Evolutionary conservation across 2,329 filamentous ascomycete species (phyloP).

Genomic region (Ophiognomonia clavigignenti-juglandacearum): DNA sequence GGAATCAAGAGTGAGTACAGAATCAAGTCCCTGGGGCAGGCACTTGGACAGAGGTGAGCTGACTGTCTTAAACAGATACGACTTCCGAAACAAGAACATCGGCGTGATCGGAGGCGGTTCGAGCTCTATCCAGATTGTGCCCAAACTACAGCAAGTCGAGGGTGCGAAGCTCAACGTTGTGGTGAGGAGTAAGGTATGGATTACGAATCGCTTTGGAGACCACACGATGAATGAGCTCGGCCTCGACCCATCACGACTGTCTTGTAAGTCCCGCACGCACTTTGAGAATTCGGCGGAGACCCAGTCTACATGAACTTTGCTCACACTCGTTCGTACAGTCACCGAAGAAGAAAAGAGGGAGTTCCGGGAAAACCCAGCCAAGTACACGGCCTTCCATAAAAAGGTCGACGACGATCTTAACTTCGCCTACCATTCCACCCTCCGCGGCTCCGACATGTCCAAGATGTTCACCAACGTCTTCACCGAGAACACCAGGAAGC

Average conservation of each 20-base stretch:
- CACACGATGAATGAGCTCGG: slow-evolving; percentile 1
- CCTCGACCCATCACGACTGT: not conserved
- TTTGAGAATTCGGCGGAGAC: not conserved
- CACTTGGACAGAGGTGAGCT: too few species aligned
- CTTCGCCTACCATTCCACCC: slow-evolving; percentile 9
- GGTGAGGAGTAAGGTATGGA: not conserved
- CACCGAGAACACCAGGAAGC: too few species aligned
- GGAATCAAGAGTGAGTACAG: slow-evolving; percentile 16
- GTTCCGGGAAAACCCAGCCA: not conserved
- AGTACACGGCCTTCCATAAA: slow-evolving; percentile 5
- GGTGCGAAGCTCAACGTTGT: not conserved
- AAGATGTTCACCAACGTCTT: slow-evolving; percentile 26
- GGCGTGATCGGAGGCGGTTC: slow-evolving; percentile 28
- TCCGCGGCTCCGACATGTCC: slow-evolving; percentile 27
- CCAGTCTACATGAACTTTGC: not conserved
- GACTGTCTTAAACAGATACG: not conserved
- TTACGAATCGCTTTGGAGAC: slow-evolving; percentile 1
- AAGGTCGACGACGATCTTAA: not conserved
- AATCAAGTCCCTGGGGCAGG: too few species aligned
- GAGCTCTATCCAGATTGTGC: slow-evolving; percentile 26
- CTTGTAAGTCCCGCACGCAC: not conserved
- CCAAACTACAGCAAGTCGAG: slow-evolving; percentile 2
- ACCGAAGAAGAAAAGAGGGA: not conserved
- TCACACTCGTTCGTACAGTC: not conserved
- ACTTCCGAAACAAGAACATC: slow-evolving; percentile 7